Conservation (phyloP, 225 moss, liverwort and hornwort genomes). For the Antitrichia curtipendula region DNA sequence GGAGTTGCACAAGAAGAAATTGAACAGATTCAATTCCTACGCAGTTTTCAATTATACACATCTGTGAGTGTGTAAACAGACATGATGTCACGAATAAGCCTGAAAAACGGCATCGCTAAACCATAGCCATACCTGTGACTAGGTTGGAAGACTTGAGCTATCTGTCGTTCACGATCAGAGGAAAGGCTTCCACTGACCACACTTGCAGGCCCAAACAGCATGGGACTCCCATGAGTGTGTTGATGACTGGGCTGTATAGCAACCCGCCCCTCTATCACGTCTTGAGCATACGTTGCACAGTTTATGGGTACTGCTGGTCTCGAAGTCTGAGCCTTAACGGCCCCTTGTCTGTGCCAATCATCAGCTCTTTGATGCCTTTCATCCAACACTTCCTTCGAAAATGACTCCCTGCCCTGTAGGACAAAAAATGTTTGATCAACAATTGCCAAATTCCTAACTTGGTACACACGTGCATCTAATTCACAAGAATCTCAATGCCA, state of each 20-base stretch:
- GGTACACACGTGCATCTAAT: background rate
- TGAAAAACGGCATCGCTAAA: background rate
- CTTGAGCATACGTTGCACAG: conserved; percentile 86
- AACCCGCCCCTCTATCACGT: conserved; percentile 91
- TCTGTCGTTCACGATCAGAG: conserved; percentile 84
- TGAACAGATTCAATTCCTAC: background rate
- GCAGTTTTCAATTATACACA: background rate
- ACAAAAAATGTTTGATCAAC: background rate
- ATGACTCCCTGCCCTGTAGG: conserved; percentile 49
- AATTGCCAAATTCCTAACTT: background rate
- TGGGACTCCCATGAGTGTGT: conserved; percentile 42
- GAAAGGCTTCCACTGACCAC: conserved; percentile 76
- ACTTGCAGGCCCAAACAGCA: conserved; percentile 82
- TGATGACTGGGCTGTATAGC: conserved; percentile 45
- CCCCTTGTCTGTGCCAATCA: conserved; percentile 83
- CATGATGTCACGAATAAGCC: background rate
- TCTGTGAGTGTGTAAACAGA: background rate
- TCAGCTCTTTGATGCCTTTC: conserved; percentile 91
- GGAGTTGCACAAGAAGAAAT: background rate
- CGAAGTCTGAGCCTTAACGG: conserved; percentile 40
- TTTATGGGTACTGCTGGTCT: conserved; percentile 53
- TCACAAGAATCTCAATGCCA: background rate
- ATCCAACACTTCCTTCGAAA: conserved; percentile 60
- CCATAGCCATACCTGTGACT: conserved; percentile 67
- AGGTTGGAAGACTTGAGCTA: conserved; percentile 97